Conservation (phyloP, 2,329 filamentous ascomycete genomes). For the Cucurbitaria berberidis region DNA sequence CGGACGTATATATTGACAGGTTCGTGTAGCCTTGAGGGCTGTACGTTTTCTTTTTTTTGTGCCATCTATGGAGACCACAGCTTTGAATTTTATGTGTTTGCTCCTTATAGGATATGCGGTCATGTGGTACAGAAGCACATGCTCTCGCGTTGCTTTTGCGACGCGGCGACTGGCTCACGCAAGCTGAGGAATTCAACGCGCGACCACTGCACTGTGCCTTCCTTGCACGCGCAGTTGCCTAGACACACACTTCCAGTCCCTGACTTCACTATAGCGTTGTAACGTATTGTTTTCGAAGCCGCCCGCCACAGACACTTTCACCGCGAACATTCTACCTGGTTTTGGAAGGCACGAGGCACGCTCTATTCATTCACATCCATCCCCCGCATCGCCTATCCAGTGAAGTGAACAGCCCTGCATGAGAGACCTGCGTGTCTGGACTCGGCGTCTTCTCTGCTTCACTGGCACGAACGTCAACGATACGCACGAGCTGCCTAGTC, state of each 20-base stretch:
- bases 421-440: constrained; percentile 1
- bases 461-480: constrained; percentile 11
- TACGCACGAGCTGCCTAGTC: constrained; percentile 10
- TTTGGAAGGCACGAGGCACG: constrained; percentile 3
- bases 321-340: background rate
- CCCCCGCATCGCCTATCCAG: constrained; percentile 4
- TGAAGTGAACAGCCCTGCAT: constrained; percentile 9
- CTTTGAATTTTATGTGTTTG: background rate
- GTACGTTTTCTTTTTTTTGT: background rate
- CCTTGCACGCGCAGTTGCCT: background rate
- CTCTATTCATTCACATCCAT: constrained; percentile 1
- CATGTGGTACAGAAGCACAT: constrained; percentile 2
- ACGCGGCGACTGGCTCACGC: constrained; percentile 1
- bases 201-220: constrained; percentile 3
- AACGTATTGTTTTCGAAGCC: background rate
- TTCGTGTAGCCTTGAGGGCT: background rate
- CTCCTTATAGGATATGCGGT: background rate
- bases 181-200: background rate
- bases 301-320: constrained; percentile 4
- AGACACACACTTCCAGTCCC: background rate
- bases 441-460: constrained; percentile 5
- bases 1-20: background rate
- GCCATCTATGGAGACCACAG: background rate
- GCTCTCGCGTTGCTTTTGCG: constrained; percentile 18
- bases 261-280: background rate